Evolutionary conservation across 768 basidiomycete species (phyloP), one percentile per base, ranked within the genome.

Genomic region (Mycena galopus): DNA sequence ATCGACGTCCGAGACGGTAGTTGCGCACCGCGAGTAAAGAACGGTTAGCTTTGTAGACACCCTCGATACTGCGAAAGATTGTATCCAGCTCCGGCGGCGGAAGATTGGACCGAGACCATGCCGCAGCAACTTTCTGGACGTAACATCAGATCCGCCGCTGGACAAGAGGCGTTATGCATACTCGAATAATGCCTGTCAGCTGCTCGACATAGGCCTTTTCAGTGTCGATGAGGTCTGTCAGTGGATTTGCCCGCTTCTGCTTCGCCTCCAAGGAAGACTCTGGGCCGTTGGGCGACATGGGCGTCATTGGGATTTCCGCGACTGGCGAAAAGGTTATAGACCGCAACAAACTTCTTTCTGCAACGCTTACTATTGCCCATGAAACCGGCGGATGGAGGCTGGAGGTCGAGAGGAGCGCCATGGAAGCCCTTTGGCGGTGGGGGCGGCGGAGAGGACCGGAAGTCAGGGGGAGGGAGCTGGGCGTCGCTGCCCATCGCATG

Each of bases 21-120:
- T 72, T 55, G 77, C 91, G 76, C 75, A 97, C 96, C 57, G 87
- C 85, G 66, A 95, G 88, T 71, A 99, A 87, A 1, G 86, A 82
- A 67, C 96, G 91, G 83, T 96, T 98, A 25, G 95, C 94, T 81
- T 96, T 94, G 86, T 96, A 99, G 23, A 99, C 91, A 27, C 88
- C 89, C 82, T 99, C 98, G 62, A 99, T 91, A 75, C 93, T 92
- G 74, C 98, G 88, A 83, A 99, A 99, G 94, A 99, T 97, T 63
- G 88, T 82, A 82, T 99, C 98, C 33, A 99, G 88, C 75, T 95
- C 93, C 10, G 89, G 89, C 19, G 98, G 98, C 21, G 98, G 98
- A 44, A 99, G 92, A 81, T 98, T 98, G 47, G 92, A 89, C 50
- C 96, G 87, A 12, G 97, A 98, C 98, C 98, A 99, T 59, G 98